Percentiles rank a stretch among this genome's conserved stretches.
These are phyloP conservation scores for Penicillium sp. DNA, from an alignment of 2,329 filamentous ascomycete genomes.

Conservation along the genomic window DNA sequence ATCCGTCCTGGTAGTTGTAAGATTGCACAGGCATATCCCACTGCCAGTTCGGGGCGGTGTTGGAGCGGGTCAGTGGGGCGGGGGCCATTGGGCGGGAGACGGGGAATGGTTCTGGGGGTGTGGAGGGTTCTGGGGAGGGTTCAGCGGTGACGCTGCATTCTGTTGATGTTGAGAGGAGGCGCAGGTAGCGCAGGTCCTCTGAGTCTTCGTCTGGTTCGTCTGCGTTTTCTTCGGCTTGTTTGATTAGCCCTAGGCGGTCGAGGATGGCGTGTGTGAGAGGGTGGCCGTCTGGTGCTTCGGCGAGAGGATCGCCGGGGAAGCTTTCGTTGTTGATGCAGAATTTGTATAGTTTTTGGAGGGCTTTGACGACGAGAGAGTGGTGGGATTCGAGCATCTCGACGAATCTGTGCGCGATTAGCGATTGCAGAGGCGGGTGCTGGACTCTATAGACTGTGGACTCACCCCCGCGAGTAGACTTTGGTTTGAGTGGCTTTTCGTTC, in stretches of 20 bases:
- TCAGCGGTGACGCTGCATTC: slow-evolving; percentile 42
- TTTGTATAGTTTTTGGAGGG: slow-evolving; percentile 45
- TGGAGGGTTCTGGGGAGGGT: slow-evolving; percentile 39
- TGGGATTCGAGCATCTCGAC: slow-evolving; percentile 50
- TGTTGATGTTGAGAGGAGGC: slow-evolving; percentile 37
- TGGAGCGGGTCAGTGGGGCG: slow-evolving; percentile 4
- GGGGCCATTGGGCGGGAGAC: slow-evolving; percentile 10
- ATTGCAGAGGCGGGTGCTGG: too few species aligned
- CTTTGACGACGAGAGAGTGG: slow-evolving; percentile 46
- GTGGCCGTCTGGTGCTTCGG: slow-evolving; percentile 41
- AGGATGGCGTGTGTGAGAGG: slow-evolving; percentile 47
- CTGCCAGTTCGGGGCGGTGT: slow-evolving; percentile 19
- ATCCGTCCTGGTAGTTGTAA: slow-evolving; percentile 25
- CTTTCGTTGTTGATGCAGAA: slow-evolving; percentile 45
- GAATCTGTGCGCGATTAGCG: slow-evolving; percentile 30
- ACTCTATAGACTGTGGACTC: slow-evolving; percentile 5
- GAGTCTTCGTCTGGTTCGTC: slow-evolving; percentile 39
- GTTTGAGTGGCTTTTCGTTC: slow-evolving; percentile 48
- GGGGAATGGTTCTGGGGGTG: slow-evolving; percentile 34
- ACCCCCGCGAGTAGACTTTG: slow-evolving; percentile 49
- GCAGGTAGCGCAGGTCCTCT: slow-evolving; percentile 40
- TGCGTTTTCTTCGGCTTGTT: slow-evolving; percentile 44
- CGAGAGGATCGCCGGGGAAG: slow-evolving; percentile 46
- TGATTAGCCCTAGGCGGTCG: slow-evolving; percentile 45
- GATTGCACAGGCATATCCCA: slow-evolving; percentile 30